Base-by-base conservation (phyloP, 2,329 filamentous ascomycete genomes). In the Nothophaeocryptopus gaeumannii region DNA sequence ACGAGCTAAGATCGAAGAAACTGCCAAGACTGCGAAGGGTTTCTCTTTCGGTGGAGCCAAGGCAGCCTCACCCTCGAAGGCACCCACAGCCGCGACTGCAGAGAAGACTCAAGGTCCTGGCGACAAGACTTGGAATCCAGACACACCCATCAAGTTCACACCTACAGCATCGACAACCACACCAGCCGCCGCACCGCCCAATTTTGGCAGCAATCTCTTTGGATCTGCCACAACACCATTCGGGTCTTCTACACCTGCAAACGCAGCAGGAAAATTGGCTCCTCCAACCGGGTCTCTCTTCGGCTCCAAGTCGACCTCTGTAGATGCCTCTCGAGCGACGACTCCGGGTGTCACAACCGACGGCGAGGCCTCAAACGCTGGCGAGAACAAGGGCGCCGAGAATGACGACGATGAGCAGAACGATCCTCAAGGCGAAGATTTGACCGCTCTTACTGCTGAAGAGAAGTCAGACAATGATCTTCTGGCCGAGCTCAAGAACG, bases 371-470 rank as follows among this genome's bases (percentile, higher is more conserved):
- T 69, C 61, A 8, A 72, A 70, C 14, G 61, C 44, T 15, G 58
- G 33, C 49, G 51, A 46, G 39, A 67, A 48, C 39, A 54, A 58
- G 10, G 60, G 58, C 45, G 56, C 58, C 47, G 47, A 58, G 56
- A 16, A 59, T 66, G 26, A 60, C 59, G 32, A 62, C 64, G 40
- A 57, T 64, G 45, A 67, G 61, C 58, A 61, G 20, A 57, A 48
- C 20, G 58, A 62, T 37, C 50, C 59, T 32, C 65, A 84, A 66
- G 85, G 88, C 67, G 79, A 88, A 57, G 53, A 53, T 9, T 77
- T 92, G 60, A 83, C 83, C 47, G 81, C 81, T 12, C 79, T 83
- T 35, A 84, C 84, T 16, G 86, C 91, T 66, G 84, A 60, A 13
- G 68, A 70, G 51, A 37, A 45, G 20, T 58, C 87, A 65, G 79